A percentile compares a stretch with the other conserved stretches of the same genome.
Evolutionary conservation across 345 rosid species (phyloP).

Genomic region (Pistacia atlantica): DNA sequence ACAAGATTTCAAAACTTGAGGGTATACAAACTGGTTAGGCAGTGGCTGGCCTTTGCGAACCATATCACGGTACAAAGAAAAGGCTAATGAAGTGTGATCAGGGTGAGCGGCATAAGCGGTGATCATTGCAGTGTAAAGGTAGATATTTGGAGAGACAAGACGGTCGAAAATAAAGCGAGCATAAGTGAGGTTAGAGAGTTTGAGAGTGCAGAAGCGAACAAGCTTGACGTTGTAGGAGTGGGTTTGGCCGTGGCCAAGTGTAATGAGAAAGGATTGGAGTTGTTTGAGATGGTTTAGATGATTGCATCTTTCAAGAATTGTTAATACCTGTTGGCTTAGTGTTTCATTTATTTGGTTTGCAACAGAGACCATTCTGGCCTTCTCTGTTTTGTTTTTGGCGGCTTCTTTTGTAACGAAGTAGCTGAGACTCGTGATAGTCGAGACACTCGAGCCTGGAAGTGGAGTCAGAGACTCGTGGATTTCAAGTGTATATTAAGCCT

Average conservation of each 20-base stretch:
- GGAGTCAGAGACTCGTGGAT: no score
- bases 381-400: neutral
- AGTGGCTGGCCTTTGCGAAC: slow-evolving; percentile 44
- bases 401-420: neutral
- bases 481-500: no score
- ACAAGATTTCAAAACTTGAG: slow-evolving; percentile 66
- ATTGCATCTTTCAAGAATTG: slow-evolving; percentile 47
- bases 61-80: slow-evolving; percentile 58
- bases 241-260: slow-evolving; percentile 58
- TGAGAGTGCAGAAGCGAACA: slow-evolving; percentile 68
- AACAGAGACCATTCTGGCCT: slow-evolving; percentile 5
- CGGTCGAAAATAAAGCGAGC: slow-evolving; percentile 68
- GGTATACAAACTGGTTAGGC: slow-evolving; percentile 76
- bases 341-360: neutral
- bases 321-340: slow-evolving; percentile 37
- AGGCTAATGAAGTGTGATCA: no score
- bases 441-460: no score
- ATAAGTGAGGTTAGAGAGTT: slow-evolving; percentile 52
- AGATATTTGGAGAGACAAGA: slow-evolving; percentile 53
- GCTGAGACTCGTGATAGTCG: neutral
- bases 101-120: no score
- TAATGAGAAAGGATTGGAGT: slow-evolving; percentile 61
- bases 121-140: slow-evolving; percentile 43
- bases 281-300: slow-evolving; percentile 70
- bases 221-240: slow-evolving; percentile 74